phyloP scores from a whole-genome alignment of 371 early-diverging fungal species.

The Mortierella sp. region DNA sequence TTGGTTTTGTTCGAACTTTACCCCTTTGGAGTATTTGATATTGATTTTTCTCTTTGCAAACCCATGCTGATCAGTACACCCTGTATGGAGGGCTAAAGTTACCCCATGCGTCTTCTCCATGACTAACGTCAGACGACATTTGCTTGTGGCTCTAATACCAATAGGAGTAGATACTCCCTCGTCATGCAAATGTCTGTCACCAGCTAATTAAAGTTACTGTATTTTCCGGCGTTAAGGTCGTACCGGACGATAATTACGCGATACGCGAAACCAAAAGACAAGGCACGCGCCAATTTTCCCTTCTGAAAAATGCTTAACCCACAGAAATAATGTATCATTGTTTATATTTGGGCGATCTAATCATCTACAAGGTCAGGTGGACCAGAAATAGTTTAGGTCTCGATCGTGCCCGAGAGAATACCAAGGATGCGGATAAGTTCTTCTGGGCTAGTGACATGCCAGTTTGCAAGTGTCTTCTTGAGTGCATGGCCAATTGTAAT shows the following conservation, averaged over 20 bases:
- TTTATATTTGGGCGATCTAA: not conserved
- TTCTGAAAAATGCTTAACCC: not conserved
- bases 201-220: not conserved
- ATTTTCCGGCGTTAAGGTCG: not conserved
- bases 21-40: too few relatives aligned
- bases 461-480: slow-evolving; percentile 84
- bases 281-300: not conserved
- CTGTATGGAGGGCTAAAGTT: too few relatives aligned
- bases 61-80: too few relatives aligned
- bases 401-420: slow-evolving; percentile 40
- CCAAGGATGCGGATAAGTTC: slow-evolving; percentile 65
- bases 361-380: too few relatives aligned
- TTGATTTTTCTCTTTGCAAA: too few relatives aligned
- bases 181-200: too few relatives aligned
- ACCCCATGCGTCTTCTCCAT: too few relatives aligned
- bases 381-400: not conserved
- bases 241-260: too few relatives aligned
- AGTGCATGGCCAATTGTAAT: slow-evolving; percentile 76
- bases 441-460: slow-evolving; percentile 76
- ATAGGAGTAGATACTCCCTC: too few relatives aligned
- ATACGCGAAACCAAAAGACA: too few relatives aligned
- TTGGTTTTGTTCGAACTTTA: not conserved
- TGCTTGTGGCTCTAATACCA: too few relatives aligned
- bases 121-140: too few relatives aligned
- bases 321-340: not conserved